A percentile compares a stretch with the other conserved stretches of the same genome.
These are phyloP conservation scores for Ambrosiella beaveri DNA, from an alignment of 2,329 filamentous ascomycete species.

Conservation along the genomic window DNA sequence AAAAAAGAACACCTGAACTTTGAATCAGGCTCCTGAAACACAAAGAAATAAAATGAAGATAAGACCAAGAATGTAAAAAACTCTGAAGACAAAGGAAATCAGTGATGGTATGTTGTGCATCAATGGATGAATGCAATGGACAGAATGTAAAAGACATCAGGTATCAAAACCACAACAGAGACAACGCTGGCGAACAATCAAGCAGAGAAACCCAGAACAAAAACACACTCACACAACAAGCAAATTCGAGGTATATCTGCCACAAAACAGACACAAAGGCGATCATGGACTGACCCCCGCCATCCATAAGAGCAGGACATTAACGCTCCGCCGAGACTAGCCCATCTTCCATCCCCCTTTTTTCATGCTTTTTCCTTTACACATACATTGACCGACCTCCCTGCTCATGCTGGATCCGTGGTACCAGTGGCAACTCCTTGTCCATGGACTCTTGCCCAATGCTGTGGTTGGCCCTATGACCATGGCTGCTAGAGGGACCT, in stretches of 20 bases:
- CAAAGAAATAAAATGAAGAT: conserved; percentile 2
- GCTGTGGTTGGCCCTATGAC: conserved; percentile 8
- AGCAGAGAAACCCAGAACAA: not conserved
- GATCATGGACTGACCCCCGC: conserved; percentile 11
- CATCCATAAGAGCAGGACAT: conserved; percentile 5
- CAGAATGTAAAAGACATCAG: not conserved
- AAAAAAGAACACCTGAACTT: conserved; percentile 2
- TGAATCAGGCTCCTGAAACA: not conserved
- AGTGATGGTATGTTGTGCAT: not conserved
- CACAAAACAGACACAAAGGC: conserved; percentile 6
- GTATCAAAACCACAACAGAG: not conserved
- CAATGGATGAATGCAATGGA: not conserved
- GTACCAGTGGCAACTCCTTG: conserved; percentile 42
- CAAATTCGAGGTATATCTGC: not conserved
- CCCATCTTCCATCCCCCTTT: not conserved
- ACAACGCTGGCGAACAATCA: not conserved
- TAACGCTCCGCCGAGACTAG: not conserved
- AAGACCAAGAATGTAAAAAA: conserved; percentile 1
- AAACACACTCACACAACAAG: not conserved
- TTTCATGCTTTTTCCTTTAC: conserved; percentile 2
- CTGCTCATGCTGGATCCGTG: conserved; percentile 17
- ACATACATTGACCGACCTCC: conserved; percentile 9
- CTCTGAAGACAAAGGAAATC: not conserved
- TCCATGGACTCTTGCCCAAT: conserved; percentile 36
- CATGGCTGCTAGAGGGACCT: conserved; percentile 1